A percentile compares a stretch with the other conserved stretches of the same genome.
Evolutionary conservation across 345 rosid genomes (phyloP).

Genomic region (Raphanus sativus): DNA sequence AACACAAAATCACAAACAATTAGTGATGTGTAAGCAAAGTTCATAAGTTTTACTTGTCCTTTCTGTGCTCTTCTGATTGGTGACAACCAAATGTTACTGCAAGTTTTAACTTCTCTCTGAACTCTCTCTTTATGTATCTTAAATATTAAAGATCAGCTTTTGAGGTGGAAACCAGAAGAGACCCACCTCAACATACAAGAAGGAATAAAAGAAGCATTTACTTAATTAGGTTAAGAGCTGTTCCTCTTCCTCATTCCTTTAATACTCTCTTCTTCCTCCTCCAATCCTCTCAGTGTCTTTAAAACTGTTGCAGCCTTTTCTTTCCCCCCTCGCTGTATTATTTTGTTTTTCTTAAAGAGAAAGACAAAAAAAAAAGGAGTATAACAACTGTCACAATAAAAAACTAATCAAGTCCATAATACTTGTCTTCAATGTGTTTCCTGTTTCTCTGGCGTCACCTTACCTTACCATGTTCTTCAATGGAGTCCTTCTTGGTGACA

Average conservation of each 20-base stretch:
- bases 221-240: constrained; percentile 40
- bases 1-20: constrained; percentile 32
- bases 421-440: constrained; percentile 28
- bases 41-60: constrained; percentile 21
- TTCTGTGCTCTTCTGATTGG: constrained; percentile 17
- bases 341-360: constrained; percentile 23
- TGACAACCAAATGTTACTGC: not conserved
- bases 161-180: constrained; percentile 41
- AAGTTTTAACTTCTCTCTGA: constrained; percentile 25
- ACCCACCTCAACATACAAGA: constrained; percentile 44
- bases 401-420: not conserved
- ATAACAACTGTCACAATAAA: constrained; percentile 28
- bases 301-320: constrained; percentile 42
- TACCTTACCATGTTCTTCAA: constrained; percentile 25
- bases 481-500: constrained; percentile 31
- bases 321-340: constrained; percentile 29
- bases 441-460: constrained; percentile 37
- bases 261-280: constrained; percentile 36
- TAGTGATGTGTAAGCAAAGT: constrained; percentile 6
- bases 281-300: constrained; percentile 41
- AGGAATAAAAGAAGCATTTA: constrained; percentile 41
- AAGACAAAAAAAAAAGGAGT: constrained; percentile 35
- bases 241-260: constrained; percentile 40
- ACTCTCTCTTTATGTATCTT: constrained; percentile 31
- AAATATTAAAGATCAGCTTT: constrained; percentile 47